These are phyloP conservation scores for Gnetum montanum DNA, from an alignment of 75 land plant genomes.

Conservation along the genomic window DNA sequence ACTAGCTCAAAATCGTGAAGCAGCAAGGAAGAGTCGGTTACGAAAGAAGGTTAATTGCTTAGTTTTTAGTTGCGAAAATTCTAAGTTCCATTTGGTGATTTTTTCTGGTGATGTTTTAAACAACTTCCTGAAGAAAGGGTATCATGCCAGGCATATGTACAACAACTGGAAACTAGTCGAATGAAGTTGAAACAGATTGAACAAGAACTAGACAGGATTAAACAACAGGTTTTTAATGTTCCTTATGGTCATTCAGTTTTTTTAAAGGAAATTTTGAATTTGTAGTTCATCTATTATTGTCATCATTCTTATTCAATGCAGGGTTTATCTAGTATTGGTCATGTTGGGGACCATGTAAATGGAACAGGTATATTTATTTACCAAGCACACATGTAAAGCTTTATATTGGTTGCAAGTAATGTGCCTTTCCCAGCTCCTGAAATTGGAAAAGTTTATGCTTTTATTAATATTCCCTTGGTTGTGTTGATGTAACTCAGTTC, in stretches of 20 bases:
- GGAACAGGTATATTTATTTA: too few relatives aligned
- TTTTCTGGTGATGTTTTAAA: background rate
- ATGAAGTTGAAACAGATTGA: conserved; percentile 65
- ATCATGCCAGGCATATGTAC: conserved; percentile 57
- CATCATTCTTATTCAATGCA: background rate
- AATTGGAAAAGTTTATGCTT: too few relatives aligned
- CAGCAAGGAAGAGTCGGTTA: conserved; percentile 80
- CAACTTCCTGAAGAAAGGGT: too few relatives aligned
- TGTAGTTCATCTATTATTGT: too few relatives aligned
- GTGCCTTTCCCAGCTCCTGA: too few relatives aligned
- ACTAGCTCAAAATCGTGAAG: conserved; percentile 87
- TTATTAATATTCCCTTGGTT: too few relatives aligned
- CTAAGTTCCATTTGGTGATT: background rate
- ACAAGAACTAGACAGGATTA: conserved; percentile 63
- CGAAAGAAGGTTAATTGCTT: conserved; percentile 53
- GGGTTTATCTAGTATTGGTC: background rate
- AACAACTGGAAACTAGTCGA: conserved; percentile 71
- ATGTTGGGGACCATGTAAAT: background rate
- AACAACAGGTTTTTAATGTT: conserved; percentile 49
- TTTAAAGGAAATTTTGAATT: too few relatives aligned
- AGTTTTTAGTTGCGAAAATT: background rate
- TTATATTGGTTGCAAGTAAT: too few relatives aligned
- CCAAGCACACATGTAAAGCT: too few relatives aligned
- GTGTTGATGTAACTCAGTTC: too few relatives aligned
- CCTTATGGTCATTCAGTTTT: too few relatives aligned